Evolutionary conservation across 176 grass and related monocot genomes (phyloP).

Genomic region (Tillandsia fasciculata): DNA sequence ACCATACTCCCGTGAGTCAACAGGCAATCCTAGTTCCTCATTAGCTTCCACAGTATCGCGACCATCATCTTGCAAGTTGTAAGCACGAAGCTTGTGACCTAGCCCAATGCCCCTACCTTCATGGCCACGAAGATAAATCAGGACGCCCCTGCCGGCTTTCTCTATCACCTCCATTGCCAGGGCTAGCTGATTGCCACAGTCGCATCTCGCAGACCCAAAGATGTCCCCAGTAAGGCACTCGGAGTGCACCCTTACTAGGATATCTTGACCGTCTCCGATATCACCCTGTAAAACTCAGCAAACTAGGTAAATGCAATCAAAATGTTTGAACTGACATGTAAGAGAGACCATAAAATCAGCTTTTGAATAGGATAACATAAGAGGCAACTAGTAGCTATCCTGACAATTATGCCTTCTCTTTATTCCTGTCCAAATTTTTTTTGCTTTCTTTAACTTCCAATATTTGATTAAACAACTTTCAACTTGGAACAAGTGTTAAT

Average conservation of each 20-base stretch:
- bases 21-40: constrained; percentile 83
- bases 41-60: constrained; percentile 93
- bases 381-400: not conserved
- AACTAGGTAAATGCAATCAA: not conserved
- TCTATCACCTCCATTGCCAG: constrained; percentile 83
- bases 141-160: constrained; percentile 71
- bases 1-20: constrained; percentile 80
- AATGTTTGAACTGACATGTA: constrained; percentile 9
- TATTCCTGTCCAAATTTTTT: too few relatives aligned
- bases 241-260: constrained; percentile 79
- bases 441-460: not conserved
- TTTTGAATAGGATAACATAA: not conserved
- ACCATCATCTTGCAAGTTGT: constrained; percentile 82
- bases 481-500: not conserved
- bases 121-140: constrained; percentile 85
- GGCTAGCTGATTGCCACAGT: constrained; percentile 73
- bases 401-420: too few relatives aligned
- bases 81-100: constrained; percentile 87
- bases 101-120: constrained; percentile 89
- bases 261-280: constrained; percentile 91
- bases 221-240: constrained; percentile 89
- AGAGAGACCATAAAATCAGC: not conserved
- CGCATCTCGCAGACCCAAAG: constrained; percentile 82
- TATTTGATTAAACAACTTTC: not conserved
- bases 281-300: constrained; percentile 51